Conservation (phyloP, 768 basidiomycete species). For the Artomyces pyxidatus region DNA sequence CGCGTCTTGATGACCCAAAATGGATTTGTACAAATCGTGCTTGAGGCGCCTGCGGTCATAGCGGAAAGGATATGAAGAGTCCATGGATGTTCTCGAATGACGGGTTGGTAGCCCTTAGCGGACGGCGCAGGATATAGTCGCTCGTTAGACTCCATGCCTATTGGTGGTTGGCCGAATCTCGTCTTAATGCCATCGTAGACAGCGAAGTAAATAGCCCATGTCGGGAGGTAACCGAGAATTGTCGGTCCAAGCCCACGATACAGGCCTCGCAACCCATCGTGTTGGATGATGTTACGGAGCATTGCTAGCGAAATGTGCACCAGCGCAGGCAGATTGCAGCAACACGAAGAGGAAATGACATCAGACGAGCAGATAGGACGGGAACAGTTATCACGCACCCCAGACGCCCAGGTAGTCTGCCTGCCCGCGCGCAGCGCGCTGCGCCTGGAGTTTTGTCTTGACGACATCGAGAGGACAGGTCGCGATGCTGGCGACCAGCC, state of each 20-base stretch:
- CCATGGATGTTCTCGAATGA: conserved; percentile 77
- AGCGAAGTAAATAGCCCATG: conserved; percentile 98
- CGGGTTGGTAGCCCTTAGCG: conserved; percentile 78
- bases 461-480: conserved; percentile 97
- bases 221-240: conserved; percentile 92
- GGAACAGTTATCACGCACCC: conserved; percentile 9
- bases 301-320: no score
- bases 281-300: conserved; percentile 43
- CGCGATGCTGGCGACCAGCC: conserved; percentile 84
- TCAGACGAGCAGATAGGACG: conserved; percentile 11
- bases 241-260: conserved; percentile 98
- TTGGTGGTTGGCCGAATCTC: conserved; percentile 60
- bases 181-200: conserved; percentile 96
- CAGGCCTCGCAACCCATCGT: conserved; percentile 78
- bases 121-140: conserved; percentile 76
- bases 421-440: conserved; percentile 61
- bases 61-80: conserved; percentile 87
- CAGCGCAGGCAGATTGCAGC: conserved; percentile 44
- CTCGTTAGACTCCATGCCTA: conserved; percentile 32
- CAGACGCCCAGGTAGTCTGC: conserved; percentile 43
- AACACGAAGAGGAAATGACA: conserved; percentile 1
- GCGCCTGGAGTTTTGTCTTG: conserved; percentile 97
- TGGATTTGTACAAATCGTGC: conserved; percentile 92
- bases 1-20: conserved; percentile 99
- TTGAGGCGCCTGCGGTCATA: conserved; percentile 90